Percentiles rank a stretch among this genome's conserved stretches.
phyloP scores from a whole-genome alignment of 805 yeast genomes.

The Teunomyces barrocoloradensis region DNA sequence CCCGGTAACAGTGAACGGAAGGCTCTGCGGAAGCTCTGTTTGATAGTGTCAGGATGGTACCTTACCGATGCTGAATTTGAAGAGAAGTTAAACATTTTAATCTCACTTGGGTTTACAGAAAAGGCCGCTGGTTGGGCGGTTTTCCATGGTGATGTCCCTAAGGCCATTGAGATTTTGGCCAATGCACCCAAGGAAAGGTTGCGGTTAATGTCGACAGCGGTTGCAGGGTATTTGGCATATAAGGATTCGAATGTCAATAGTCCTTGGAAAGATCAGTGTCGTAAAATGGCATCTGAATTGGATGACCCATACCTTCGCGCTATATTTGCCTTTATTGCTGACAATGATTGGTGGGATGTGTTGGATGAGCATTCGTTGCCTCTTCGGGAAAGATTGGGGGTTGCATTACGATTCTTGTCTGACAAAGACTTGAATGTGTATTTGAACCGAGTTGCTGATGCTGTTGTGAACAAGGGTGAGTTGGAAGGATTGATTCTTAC shows the following conservation, averaged over 20 bases:
- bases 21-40: constrained; percentile 71
- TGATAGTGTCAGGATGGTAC: constrained; percentile 90
- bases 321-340: constrained; percentile 89
- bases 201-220: constrained; percentile 85
- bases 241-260: constrained; percentile 57
- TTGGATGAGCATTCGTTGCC: constrained; percentile 88
- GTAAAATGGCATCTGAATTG: constrained; percentile 81
- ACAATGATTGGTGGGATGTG: constrained; percentile 95
- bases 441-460: constrained; percentile 64
- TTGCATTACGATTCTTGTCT: constrained; percentile 80
- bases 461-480: constrained; percentile 76
- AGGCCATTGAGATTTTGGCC: constrained; percentile 77
- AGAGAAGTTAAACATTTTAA: constrained; percentile 56
- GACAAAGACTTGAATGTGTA: constrained; percentile 76
- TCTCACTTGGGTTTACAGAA: constrained; percentile 60
- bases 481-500: constrained; percentile 87
- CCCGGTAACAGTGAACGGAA: constrained; percentile 48
- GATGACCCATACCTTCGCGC: constrained; percentile 89
- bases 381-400: constrained; percentile 82
- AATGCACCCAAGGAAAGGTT: constrained; percentile 69
- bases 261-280: constrained; percentile 92
- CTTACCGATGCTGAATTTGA: constrained; percentile 74
- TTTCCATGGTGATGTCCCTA: constrained; percentile 81
- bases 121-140: constrained; percentile 99
- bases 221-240: constrained; percentile 82